These are phyloP conservation scores for Andrographis paniculata DNA, from an alignment of 305 asterid species.

Conservation along the genomic window DNA sequence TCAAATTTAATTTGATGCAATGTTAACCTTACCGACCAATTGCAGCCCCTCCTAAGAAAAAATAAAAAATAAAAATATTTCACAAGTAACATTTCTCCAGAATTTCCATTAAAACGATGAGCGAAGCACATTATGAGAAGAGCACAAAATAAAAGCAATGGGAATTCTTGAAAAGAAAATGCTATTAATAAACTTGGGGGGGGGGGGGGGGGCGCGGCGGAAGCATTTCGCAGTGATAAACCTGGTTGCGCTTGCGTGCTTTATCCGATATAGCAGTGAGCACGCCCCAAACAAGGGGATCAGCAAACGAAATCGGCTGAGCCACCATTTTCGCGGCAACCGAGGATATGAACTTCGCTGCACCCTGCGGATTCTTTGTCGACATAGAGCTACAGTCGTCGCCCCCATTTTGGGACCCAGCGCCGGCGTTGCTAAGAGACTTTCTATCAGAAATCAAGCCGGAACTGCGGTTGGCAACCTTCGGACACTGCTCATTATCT, in stretches of 20 bases:
- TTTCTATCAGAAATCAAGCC: slow-evolving; percentile 24
- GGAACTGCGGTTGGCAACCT: slow-evolving; percentile 32
- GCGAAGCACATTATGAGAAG: too few species aligned
- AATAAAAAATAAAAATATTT: too few species aligned
- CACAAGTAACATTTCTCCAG: too few species aligned
- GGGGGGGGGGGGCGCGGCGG: too few species aligned
- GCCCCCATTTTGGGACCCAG: not conserved
- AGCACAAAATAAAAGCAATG: too few species aligned
- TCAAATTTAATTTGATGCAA: too few species aligned
- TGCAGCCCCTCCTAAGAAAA: too few species aligned
- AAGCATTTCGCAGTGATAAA: slow-evolving; percentile 10
- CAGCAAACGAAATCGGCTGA: slow-evolving; percentile 72
- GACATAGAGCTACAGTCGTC: slow-evolving; percentile 20
- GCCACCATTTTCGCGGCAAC: slow-evolving; percentile 63
- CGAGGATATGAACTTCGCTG: slow-evolving; percentile 43
- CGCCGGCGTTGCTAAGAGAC: slow-evolving; percentile 28
- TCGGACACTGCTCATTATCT: slow-evolving; percentile 36
- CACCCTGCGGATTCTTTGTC: slow-evolving; percentile 22
- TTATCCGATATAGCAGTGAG: slow-evolving; percentile 84
- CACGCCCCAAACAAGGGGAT: slow-evolving; percentile 86
- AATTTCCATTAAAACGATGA: too few species aligned
- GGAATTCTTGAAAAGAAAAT: too few species aligned
- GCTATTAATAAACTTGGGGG: too few species aligned
- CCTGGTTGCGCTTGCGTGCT: slow-evolving; percentile 86
- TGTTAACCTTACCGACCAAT: too few species aligned